These are phyloP conservation scores for Penicillium sp. DNA, from an alignment of 2,329 filamentous ascomycete genomes.

Conservation along the genomic window DNA sequence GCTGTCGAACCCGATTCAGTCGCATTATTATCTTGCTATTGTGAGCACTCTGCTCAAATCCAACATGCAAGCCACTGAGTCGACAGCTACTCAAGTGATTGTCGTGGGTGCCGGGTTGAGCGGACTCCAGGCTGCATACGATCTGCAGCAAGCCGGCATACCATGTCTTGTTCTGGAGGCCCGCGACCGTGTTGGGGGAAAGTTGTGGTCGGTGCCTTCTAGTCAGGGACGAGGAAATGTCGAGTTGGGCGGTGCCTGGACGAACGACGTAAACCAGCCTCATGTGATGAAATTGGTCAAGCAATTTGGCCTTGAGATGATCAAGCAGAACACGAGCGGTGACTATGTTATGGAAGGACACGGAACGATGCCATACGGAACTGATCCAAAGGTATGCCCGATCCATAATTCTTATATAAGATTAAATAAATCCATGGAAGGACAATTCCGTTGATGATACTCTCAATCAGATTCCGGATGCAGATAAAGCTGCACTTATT, in stretches of 20 bases:
- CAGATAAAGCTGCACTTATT: too few species aligned
- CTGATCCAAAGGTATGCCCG: background rate
- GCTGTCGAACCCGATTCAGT: too few species aligned
- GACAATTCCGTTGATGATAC: too few species aligned
- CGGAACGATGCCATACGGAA: background rate
- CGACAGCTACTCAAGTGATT: constrained; percentile 20
- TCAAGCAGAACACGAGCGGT: constrained; percentile 29
- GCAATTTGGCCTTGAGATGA: constrained; percentile 26
- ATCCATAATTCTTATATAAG: background rate
- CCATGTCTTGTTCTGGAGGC: constrained; percentile 39
- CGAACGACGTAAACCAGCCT: constrained; percentile 32
- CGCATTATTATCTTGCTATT: too few species aligned
- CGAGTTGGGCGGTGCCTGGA: constrained; percentile 36
- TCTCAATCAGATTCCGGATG: too few species aligned
- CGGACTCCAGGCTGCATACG: constrained; percentile 36
- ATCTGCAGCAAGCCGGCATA: constrained; percentile 27
- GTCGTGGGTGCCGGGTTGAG: constrained; percentile 39
- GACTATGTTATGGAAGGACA: constrained; percentile 26
- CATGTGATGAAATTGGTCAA: constrained; percentile 26
- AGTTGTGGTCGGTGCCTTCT: constrained; percentile 29
- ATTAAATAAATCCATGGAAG: too few species aligned
- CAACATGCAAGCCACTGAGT: constrained; percentile 7
- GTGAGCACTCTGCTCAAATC: too few species aligned
- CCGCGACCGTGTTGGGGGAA: constrained; percentile 42
- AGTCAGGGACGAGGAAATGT: constrained; percentile 22